Evolutionary conservation across 2,329 filamentous ascomycete species (phyloP), one percentile per base, ranked within the genome.

Genomic region (Sporothrix curviconia): DNA sequence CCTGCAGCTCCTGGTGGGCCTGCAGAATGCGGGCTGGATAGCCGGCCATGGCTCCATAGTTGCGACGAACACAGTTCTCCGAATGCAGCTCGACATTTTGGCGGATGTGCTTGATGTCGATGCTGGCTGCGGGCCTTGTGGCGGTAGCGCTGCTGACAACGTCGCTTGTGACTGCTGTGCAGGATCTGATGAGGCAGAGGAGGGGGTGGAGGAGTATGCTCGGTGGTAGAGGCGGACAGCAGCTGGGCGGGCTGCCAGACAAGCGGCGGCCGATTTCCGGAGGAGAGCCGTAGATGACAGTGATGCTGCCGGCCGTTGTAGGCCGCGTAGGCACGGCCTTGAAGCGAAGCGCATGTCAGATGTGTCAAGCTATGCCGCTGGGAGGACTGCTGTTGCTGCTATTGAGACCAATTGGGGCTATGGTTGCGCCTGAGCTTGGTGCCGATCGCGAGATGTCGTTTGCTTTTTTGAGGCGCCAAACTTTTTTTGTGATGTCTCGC

Each of bases 101-200:
- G 58, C 92, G 91, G 70, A 99, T 96, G 74, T 94, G 87, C 70
- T 90, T 92, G 68, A 95, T 80, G 74, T 96, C 88, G 63, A 95
- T 80, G 47, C 81, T 25, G 89, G 83, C 69, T 90, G 92, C 11
- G 90, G 91, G 14, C 89, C 91, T 19, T 54, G 81, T 85, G 4
- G 88, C 4, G 39, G 37, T 7, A 40, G 25, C 9, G 12, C 6
- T 12, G 15, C 22, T 3, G 52, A 40, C 15, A 19, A 28, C 17
- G 49, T 6, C 12, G 44, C 8, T 1, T 36, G 17, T 36, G 22
- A 17, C 15, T 40, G 19, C 22, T 40, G 50, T 43, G 30, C 5
- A 4, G 46, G 7, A 9, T n/a, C 25, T 15, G 42, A 19, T 15
- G 42, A 28, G 7, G 17, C 12, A 42, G 25, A 34, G 2, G 30